A percentile compares a stretch with the other conserved stretches of the same genome.
Conservation (phyloP, 208 protist genomes). For the Wallacemonas rigidus region DNA sequence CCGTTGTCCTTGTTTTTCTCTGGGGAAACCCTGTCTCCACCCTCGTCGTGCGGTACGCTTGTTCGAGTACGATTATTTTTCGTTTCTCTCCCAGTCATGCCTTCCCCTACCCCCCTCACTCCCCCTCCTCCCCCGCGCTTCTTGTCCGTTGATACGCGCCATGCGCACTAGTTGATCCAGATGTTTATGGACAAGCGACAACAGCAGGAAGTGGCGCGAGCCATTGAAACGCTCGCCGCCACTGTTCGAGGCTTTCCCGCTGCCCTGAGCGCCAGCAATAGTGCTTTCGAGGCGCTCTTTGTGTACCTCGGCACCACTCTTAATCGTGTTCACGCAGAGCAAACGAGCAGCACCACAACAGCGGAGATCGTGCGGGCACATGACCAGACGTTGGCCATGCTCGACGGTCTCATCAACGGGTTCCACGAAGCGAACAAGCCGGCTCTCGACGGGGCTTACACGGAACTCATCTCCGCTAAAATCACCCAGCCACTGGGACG, state of each 20-base stretch:
- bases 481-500: conserved; percentile 1
- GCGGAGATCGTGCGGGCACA: neutral
- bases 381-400: neutral
- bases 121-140: no score
- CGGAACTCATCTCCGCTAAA: neutral
- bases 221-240: neutral
- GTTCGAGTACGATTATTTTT: no score
- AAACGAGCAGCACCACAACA: neutral
- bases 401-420: neutral
- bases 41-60: no score
- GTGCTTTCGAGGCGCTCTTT: neutral
- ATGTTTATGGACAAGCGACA: no score
- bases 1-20: no score
- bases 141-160: no score
- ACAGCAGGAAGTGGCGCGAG: neutral
- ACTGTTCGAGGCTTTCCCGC: neutral
- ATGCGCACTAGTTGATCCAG: no score
- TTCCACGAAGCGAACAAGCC: neutral
- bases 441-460: neutral
- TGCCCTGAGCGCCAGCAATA: neutral
- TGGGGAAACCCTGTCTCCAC: no score
- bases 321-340: neutral
- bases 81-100: no score
- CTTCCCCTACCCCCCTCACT: no score
- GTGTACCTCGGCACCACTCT: neutral